Evolutionary conservation across 2,329 filamentous ascomycete genomes (phyloP), one percentile per base, ranked within the genome.

Genomic region (Tolypocladium paradoxum): DNA sequence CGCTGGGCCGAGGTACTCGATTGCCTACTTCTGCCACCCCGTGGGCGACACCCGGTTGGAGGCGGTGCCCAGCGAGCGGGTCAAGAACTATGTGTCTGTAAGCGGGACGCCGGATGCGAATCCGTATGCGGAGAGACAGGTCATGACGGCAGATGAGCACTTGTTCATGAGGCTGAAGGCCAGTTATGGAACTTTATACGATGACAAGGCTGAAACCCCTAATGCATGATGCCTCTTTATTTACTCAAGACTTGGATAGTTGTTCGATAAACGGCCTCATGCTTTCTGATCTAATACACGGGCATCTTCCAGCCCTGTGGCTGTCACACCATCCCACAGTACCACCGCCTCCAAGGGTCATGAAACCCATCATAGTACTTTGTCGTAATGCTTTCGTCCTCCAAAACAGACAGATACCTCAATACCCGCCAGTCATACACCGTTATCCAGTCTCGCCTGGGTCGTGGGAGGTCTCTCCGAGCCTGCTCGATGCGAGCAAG

Each of bases 11-110:
- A 70, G 84, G 48, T 87, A 86, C 62, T 83, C 80, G 11, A 83
- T 87, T 57, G 84, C 79, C 7, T 87, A 80, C 68, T 87, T 87
- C 68, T 85, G 82, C 57, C 84, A 87, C 62, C 84, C 84, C 1
- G 75, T 77, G 5, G 72, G 78, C 8, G 66, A 70, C 1, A 76
- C 75, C 9, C 65, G 73, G 43, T 68, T 87, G 49, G 75, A 74
- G 48, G 68, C 79, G 1, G 81, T 87, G 47, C 83, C 83, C 9
- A 86, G 83, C 63, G 72, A 78, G 56, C 68, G 76, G 48, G 81
- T 86, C 4, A 69, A 63, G 59, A 67, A 62, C 51, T 74, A 72
- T 51, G 65, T 65, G 35, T 70, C 66, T 40, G 60, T 63, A 0
- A 64, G 62, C 22, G 65, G 61, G 27, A 57, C 60, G 11, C 55